These are phyloP conservation scores for Ajuga reptans DNA, from an alignment of 305 asterid species.

Conservation along the genomic window DNA sequence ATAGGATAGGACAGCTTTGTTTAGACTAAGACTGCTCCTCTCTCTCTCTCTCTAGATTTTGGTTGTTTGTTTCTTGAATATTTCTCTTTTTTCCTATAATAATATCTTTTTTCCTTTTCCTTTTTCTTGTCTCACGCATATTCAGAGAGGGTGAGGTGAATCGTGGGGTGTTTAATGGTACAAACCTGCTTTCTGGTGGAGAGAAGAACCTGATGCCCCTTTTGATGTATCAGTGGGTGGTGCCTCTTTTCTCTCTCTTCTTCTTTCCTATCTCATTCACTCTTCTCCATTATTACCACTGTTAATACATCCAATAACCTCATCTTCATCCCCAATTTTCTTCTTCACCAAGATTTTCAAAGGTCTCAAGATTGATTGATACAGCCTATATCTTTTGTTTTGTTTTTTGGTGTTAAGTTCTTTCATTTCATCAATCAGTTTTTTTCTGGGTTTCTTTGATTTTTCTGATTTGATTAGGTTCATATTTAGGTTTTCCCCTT, in stretches of 20 bases:
- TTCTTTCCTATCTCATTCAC: conserved; percentile 11
- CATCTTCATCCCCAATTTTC: conserved; percentile 9
- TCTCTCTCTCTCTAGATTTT: background rate
- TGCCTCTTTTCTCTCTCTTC: conserved; percentile 30
- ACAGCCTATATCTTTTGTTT: too few species aligned
- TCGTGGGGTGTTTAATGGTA: conserved; percentile 43
- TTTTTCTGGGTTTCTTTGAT: background rate
- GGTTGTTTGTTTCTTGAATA: conserved; percentile 24
- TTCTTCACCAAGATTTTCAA: background rate
- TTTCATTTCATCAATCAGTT: background rate
- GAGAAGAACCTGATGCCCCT: conserved; percentile 73
- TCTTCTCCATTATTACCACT: conserved; percentile 13
- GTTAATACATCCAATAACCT: conserved; percentile 21
- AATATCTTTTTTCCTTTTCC: background rate
- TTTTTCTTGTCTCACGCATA: conserved; percentile 30
- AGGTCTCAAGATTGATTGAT: conserved; percentile 23
- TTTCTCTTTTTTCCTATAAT: conserved; percentile 15
- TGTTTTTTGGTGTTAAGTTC: too few species aligned
- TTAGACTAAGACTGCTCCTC: conserved; percentile 25
- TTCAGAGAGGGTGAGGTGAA: conserved; percentile 40
- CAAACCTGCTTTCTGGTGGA: conserved; percentile 51
- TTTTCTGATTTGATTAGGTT: background rate
- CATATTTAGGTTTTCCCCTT: background rate
- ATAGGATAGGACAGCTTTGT: conserved; percentile 49
- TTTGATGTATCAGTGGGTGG: conserved; percentile 84